Base-by-base conservation (phyloP, 352 stramenopile genomes). In the Phytophthora fragariaefolia region DNA sequence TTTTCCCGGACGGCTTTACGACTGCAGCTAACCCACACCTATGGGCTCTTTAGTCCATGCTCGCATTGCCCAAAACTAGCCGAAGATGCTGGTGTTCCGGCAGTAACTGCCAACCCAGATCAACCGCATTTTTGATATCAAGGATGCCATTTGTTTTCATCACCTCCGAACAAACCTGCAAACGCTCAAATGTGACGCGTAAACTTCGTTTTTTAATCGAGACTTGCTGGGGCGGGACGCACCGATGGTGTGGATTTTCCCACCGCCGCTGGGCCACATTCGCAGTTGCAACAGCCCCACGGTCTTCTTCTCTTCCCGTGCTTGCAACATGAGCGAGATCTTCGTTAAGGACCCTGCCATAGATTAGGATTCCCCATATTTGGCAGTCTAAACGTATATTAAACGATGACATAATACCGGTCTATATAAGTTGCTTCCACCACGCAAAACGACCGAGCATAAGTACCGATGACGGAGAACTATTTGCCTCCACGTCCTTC, bases 1-100 rank as follows among this genome's bases (percentile, higher is more conserved):
- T 99, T 53, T 98, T 75, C 20, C 97, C 96, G 7, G 91, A 90
- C n/a, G 97, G 97, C 68, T 99, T 99, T 10, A 99, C 72, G 1
- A 99, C 90, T 3, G 87, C 81, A 9, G 95, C 95, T 71, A 96
- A 99, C 5, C 97, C 20, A 99, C 93, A 32, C 97, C 97, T 1
- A 99, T 85, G 8, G 96, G 91, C 74, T 99, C 76, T 32, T 87
- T 89, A n/a, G n/a, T n/a, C n/a, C 40, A 88, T 72, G 3, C 81
- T 99, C 97, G 17, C 95, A 71, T 30, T 95, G 97, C 69, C 85
- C 13, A 84, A 89, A 52, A n/a, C 76, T 99, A 12, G 94, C 92
- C 18, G 65, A 95, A 30, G 73, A 92, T 20, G 92, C 79, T 12
- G 82, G 92, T 5, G 58, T 97, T 12, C 92, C 92, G 0, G 98